Conservation (phyloP, 2,329 filamentous ascomycete genomes). For the Venturia effusa region DNA sequence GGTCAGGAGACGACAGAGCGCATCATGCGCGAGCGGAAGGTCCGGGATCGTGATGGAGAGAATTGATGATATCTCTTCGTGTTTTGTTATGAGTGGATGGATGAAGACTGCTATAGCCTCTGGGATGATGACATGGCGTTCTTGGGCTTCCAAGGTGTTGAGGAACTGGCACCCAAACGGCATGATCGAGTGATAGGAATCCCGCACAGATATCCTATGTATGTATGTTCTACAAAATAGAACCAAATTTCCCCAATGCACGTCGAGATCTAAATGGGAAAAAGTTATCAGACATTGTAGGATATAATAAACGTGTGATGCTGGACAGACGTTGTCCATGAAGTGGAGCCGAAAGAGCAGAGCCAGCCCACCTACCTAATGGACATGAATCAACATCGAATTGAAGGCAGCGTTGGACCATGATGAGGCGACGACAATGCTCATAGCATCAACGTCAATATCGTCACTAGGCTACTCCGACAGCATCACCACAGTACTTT, state of each 20-base stretch:
- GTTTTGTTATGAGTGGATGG: neutral
- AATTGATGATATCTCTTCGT: neutral
- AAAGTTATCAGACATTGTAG: neutral
- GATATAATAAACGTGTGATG: too few relatives aligned
- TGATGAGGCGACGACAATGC: too few relatives aligned
- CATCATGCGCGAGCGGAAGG: constrained; percentile 9
- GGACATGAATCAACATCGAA: too few relatives aligned
- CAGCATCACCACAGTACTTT: too few relatives aligned
- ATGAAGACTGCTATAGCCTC: neutral
- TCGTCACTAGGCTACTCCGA: too few relatives aligned
- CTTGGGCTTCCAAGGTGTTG: neutral
- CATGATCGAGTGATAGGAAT: neutral
- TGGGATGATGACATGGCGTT: neutral
- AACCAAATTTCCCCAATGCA: neutral
- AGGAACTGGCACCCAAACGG: neutral
- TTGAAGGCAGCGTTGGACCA: too few relatives aligned
- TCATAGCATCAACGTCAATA: too few relatives aligned
- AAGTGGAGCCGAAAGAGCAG: too few relatives aligned
- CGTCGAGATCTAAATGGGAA: neutral
- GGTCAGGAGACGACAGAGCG: constrained; percentile 10
- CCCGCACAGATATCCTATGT: neutral
- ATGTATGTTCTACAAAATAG: neutral
- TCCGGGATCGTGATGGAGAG: neutral
- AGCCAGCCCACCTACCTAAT: too few relatives aligned
- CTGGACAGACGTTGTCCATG: too few relatives aligned